phyloP scores from a whole-genome alignment of 2,329 filamentous ascomycete species.

The Aspergillus amoenus region DNA sequence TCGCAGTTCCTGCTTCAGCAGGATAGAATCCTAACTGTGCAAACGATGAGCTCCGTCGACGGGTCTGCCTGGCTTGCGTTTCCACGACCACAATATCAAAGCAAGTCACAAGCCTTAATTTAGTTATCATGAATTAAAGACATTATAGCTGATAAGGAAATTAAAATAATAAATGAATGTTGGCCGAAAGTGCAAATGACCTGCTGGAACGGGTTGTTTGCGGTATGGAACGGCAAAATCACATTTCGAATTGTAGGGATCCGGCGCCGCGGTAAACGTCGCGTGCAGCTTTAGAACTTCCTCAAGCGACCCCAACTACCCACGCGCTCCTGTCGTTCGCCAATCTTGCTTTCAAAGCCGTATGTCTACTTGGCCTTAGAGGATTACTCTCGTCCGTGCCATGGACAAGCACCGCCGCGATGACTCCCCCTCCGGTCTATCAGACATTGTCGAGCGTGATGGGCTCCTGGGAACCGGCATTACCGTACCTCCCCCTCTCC shows the following conservation, averaged over 20 bases:
- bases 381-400: conserved; percentile 23
- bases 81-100: background rate
- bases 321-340: background rate
- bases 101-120: background rate
- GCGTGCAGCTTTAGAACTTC: conserved; percentile 24
- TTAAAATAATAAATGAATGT: no score
- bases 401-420: conserved; percentile 49
- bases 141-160: background rate
- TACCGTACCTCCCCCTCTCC: conserved; percentile 36
- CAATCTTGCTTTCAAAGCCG: conserved; percentile 14
- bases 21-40: no score
- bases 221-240: conserved; percentile 21
- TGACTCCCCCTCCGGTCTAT: conserved; percentile 46
- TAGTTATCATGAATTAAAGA: background rate
- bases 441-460: conserved; percentile 43
- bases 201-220: background rate
- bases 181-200: background rate
- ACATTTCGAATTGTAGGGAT: background rate
- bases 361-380: conserved; percentile 29
- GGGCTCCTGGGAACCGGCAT: conserved; percentile 49
- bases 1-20: no score
- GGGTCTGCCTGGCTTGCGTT: background rate
- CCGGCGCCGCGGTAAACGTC: conserved; percentile 31
- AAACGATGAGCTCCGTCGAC: no score
- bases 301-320: conserved; percentile 8